Evolutionary conservation across 805 yeast species (phyloP).

Genomic region (Candida peoriensis): DNA sequence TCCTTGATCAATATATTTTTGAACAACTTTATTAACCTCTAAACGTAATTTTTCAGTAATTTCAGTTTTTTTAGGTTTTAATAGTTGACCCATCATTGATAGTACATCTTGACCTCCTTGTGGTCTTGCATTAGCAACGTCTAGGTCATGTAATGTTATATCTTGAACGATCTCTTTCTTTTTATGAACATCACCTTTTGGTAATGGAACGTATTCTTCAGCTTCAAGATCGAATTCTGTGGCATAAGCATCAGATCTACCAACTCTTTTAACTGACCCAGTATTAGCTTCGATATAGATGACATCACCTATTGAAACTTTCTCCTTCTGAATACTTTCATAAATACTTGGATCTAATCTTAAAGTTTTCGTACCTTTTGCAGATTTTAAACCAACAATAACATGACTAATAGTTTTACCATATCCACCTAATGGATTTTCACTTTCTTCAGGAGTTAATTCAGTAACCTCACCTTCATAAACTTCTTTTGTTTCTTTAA

Average conservation of each 20-base stretch:
- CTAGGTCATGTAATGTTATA: constrained; percentile 93
- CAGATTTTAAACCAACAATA: constrained; percentile 86
- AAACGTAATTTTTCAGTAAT: constrained; percentile 91
- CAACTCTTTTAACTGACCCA: constrained; percentile 95
- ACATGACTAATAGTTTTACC: constrained; percentile 96
- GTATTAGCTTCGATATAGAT: constrained; percentile 96
- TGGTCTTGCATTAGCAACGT: constrained; percentile 93
- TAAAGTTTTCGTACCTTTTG: constrained; percentile 83
- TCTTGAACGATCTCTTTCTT: constrained; percentile 98
- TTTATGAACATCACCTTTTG: constrained; percentile 98
- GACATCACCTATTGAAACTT: constrained; percentile 93
- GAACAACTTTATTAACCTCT: constrained; percentile 94
- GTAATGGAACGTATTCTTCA: constrained; percentile 96
- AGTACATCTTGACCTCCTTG: constrained; percentile 95
- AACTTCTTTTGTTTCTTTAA: constrained; percentile 95
- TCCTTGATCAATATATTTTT: constrained; percentile 95
- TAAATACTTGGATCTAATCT: constrained; percentile 90
- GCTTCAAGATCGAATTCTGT: constrained; percentile 98
- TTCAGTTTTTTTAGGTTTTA: constrained; percentile 95
- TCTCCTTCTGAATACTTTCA: constrained; percentile 91
- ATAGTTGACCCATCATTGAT: constrained; percentile 93
- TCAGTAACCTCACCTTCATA: constrained; percentile 98
- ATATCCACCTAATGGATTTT: constrained; percentile 95
- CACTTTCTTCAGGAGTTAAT: constrained; percentile 91
- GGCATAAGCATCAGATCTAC: constrained; percentile 97